Conservation (phyloP, 169 alveolate genomes). For the Cardiosporidium cionae region DNA sequence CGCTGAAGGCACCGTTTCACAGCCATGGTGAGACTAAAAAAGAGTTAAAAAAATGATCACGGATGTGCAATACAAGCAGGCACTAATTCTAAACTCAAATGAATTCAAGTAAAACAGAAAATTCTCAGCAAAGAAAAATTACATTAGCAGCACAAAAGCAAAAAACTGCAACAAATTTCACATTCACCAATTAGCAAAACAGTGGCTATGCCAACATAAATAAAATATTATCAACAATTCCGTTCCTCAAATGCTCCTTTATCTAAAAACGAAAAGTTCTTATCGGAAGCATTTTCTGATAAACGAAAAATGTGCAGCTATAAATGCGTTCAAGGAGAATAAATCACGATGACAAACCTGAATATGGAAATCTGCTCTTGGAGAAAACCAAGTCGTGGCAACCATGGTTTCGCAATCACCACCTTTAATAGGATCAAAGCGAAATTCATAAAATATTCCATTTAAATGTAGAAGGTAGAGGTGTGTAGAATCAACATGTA, state of each 20-base stretch:
- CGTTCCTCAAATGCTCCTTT: not conserved
- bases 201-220: not conserved
- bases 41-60: not conserved
- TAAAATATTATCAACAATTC: not conserved
- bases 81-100: not conserved
- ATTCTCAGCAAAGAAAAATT: not conserved
- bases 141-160: not conserved
- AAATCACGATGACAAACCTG: constrained; percentile 7
- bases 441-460: constrained; percentile 22
- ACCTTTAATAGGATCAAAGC: constrained; percentile 18
- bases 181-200: not conserved
- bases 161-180: not conserved
- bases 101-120: not conserved
- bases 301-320: not conserved
- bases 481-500: constrained; percentile 20
- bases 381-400: constrained; percentile 28
- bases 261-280: not conserved
- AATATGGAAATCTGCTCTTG: constrained; percentile 24
- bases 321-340: not conserved
- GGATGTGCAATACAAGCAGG: not conserved
- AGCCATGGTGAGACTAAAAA: constrained; percentile 10
- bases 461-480: constrained; percentile 11
- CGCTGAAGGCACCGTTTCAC: constrained; percentile 23
- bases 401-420: constrained; percentile 15
- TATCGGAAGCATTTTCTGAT: not conserved